Conservation (phyloP, 2,329 filamentous ascomycete species). For the Xylaria sp. region DNA sequence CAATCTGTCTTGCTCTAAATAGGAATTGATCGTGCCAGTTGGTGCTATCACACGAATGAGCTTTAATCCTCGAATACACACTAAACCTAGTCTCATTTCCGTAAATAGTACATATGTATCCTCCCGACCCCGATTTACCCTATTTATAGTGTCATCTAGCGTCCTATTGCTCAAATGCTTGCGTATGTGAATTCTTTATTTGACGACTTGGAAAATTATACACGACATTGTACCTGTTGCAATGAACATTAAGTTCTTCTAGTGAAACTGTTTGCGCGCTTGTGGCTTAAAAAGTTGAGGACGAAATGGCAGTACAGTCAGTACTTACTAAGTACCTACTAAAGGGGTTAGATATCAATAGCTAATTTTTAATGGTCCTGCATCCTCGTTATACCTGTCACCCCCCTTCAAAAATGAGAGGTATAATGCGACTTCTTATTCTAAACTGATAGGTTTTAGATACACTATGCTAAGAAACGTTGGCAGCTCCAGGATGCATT, state of each 20-base stretch:
- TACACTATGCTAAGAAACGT: no score
- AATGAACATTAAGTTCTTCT: not conserved
- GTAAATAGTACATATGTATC: not conserved
- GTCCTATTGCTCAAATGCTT: not conserved
- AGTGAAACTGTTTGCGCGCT: not conserved
- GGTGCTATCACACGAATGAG: slow-evolving; percentile 10
- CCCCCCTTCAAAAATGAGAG: no score
- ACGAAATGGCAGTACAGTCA: not conserved
- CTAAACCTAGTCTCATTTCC: not conserved
- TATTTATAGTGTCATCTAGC: not conserved
- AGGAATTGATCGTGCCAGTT: slow-evolving; percentile 4
- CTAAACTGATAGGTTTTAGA: no score
- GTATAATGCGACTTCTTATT: no score
- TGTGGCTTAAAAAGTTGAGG: not conserved
- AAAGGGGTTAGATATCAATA: no score
- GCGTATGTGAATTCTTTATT: not conserved
- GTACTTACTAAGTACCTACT: no score
- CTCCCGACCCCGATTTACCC: not conserved
- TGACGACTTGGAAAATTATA: not conserved
- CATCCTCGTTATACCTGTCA: no score
- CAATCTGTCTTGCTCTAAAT: slow-evolving; percentile 11
- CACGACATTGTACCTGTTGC: not conserved
- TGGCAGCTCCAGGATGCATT: no score
- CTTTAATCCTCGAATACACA: slow-evolving; percentile 14
- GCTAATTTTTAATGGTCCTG: no score